Percentiles rank a stretch among this genome's conserved stretches.
Evolutionary conservation across 2,329 filamentous ascomycete species (phyloP).

Genomic region (Calonectria pseudoreteaudii): DNA sequence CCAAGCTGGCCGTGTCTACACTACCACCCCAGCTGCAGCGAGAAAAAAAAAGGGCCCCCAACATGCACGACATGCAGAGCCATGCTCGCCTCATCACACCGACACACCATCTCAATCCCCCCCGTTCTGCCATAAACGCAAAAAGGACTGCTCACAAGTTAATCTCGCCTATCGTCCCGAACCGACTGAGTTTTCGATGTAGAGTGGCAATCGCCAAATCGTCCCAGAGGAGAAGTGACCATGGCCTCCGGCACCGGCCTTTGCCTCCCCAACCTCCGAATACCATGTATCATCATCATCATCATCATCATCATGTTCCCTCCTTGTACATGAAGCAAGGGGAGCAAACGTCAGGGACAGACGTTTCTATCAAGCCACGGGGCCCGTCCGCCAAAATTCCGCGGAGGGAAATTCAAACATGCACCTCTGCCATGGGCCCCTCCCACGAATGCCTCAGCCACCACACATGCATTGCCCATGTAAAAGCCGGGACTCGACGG

Average conservation of each 20-base stretch:
- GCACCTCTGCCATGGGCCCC: not conserved
- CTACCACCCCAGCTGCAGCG: not conserved
- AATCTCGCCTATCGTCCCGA: constrained; percentile 13
- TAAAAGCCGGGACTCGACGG: not conserved
- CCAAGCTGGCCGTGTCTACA: not conserved
- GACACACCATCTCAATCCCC: constrained; percentile 1
- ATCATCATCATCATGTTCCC: not conserved
- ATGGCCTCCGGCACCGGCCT: not conserved
- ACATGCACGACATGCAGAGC: constrained; percentile 9
- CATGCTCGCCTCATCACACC: constrained; percentile 9
- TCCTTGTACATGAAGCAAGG: not conserved
- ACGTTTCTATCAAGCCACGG: not conserved
- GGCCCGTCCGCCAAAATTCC: not conserved
- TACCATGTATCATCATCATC: not conserved
- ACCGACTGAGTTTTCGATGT: not conserved
- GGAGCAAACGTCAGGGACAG: not conserved
- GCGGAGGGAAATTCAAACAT: not conserved
- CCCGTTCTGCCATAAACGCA: not conserved
- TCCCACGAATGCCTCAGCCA: not conserved
- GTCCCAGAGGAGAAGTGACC: not conserved
- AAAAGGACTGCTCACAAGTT: constrained; percentile 8
- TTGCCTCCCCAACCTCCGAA: not conserved
- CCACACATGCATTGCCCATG: not conserved
- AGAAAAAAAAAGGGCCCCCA: not conserved
- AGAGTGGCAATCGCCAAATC: not conserved